Evolutionary conservation across 2,329 filamentous ascomycete genomes (phyloP).

Genomic region (Diaporthe sp.): DNA sequence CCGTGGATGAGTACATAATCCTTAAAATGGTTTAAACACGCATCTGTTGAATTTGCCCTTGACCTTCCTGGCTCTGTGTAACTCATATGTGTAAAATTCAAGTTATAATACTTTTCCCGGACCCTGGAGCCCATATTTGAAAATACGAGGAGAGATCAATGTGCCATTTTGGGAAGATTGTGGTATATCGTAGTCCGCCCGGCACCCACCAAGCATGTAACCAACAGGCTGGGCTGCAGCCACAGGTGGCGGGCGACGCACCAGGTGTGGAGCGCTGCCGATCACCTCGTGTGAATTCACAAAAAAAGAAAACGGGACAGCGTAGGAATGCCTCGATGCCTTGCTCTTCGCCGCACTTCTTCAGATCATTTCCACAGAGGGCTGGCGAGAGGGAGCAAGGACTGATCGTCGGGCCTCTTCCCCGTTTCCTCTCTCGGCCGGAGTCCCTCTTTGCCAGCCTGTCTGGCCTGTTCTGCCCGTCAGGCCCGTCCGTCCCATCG

Average conservation of each 20-base stretch:
- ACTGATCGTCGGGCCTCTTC: constrained; percentile 15
- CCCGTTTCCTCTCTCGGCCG: not conserved
- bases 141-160: constrained; percentile 3
- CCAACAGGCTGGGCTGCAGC: constrained; percentile 29
- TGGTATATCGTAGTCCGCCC: not conserved
- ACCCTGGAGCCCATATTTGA: not conserved
- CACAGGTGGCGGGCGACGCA: constrained; percentile 14
- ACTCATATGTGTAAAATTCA: not conserved
- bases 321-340: constrained; percentile 2
- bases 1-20: constrained; percentile 18
- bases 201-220: constrained; percentile 1
- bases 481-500: constrained; percentile 5
- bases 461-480: not conserved
- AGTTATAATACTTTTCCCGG: not conserved
- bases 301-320: constrained; percentile 21
- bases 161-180: constrained; percentile 2
- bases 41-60: not conserved
- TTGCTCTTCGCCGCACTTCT: constrained; percentile 5
- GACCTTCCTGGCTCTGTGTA: not conserved
- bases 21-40: constrained; percentile 4
- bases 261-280: constrained; percentile 11
- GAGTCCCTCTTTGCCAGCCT: not conserved
- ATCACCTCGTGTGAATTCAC: constrained; percentile 27
- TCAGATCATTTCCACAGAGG: constrained; percentile 4
- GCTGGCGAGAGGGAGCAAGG: not conserved